Base-by-base conservation (phyloP, 768 basidiomycete genomes). In the Lentinula boryana region DNA sequence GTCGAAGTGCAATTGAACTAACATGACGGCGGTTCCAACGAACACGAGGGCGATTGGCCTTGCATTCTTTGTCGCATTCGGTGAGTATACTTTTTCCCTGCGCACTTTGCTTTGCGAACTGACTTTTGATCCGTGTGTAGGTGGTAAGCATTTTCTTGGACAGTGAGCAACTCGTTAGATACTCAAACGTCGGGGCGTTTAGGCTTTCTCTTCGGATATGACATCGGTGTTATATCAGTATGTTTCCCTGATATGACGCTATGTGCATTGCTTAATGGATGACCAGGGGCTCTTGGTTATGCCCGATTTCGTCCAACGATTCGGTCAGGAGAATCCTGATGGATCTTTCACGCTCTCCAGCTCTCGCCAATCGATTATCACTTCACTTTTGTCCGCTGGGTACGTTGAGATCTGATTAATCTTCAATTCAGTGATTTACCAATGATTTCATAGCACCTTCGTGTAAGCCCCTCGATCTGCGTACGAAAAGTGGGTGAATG, bases 361-460 rank as follows among this genome's bases (percentile, higher is more conserved):
- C 61, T 81, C 83, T 27, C 77, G 88, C 38, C 87, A 90, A 67
- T 87, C 87, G 0, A 87, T 91, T 54, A 91, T 91, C 58, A 89
- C 89, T 0, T 91, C 89, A 6, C 77, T 91, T 3, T 75, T 91
- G 5, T 90, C 88, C 18, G 89, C 88, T 31, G 89, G 88, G 85
- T 85, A 68, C 35, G 82, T 66, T 15, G 7, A 4, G 27, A 35
- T 27, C 48, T 48, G 12, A 21, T 7, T 21, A 46, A 27, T 16
- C 16, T 18, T 56, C 23, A 51, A 13, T 38, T 38, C 27, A 3
- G 27, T 13, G 15, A 41, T 52, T 33, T 63, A 16, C 60, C 44
- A 35, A 40, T 51, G n/a, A 48, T 18, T 32, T 38, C 31, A 5
- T 15, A 82, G 84, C 53, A 84, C 80, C 1, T 82, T 84, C 64